These are phyloP conservation scores for Lentinula boryana DNA, from an alignment of 768 basidiomycete genomes.

Conservation along the genomic window DNA sequence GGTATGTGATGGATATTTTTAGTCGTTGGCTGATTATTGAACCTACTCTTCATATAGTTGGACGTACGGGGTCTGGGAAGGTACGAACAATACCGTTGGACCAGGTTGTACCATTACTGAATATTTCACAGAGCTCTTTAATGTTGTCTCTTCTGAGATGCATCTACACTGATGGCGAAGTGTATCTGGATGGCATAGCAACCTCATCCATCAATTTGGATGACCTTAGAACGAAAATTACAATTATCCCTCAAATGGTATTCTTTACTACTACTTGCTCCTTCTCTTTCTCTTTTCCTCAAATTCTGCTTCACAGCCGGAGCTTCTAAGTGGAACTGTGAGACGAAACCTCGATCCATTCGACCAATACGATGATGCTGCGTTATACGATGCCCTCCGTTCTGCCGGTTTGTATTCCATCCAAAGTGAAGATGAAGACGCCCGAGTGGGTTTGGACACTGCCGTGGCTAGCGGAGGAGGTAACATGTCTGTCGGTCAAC, in stretches of 20 bases:
- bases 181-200: constrained; percentile 37
- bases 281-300: neutral
- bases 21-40: neutral
- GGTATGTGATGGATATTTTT: constrained; percentile 8
- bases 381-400: constrained; percentile 56
- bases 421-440: constrained; percentile 25
- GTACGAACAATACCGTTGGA: constrained; percentile 18
- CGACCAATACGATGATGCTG: constrained; percentile 60
- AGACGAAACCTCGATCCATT: constrained; percentile 67
- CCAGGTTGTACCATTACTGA: neutral
- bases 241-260: constrained; percentile 35
- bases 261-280: neutral
- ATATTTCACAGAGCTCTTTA: constrained; percentile 28
- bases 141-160: constrained; percentile 44
- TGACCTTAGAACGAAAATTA: constrained; percentile 37
- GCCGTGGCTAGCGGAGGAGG: constrained; percentile 59
- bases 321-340: constrained; percentile 55
- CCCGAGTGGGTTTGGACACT: constrained; percentile 41
- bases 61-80: constrained; percentile 55
- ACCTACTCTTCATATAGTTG: constrained; percentile 27
- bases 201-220: constrained; percentile 38
- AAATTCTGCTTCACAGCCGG: constrained; percentile 5
- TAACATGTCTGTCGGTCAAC: constrained; percentile 62
- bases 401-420: constrained; percentile 46
- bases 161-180: constrained; percentile 42